phyloP scores from a whole-genome alignment of 2,329 filamentous ascomycete genomes.

The Ceratocystis destructans region DNA sequence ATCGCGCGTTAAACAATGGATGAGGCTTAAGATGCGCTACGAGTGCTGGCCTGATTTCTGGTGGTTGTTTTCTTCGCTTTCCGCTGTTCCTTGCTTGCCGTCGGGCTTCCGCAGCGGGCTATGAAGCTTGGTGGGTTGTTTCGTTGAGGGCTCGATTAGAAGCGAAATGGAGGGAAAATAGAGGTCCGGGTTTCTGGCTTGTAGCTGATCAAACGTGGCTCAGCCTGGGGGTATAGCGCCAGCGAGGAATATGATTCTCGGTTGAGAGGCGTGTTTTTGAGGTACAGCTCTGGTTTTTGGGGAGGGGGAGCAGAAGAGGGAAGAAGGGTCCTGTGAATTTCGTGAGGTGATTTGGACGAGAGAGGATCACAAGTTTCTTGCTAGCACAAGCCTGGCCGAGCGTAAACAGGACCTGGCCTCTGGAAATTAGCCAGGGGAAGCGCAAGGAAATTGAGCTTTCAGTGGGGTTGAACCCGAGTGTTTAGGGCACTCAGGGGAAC shows the following conservation, averaged over 20 bases:
- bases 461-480: not conserved
- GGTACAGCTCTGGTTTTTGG: not conserved
- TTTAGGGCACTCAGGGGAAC: not conserved
- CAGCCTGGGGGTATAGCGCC: not conserved
- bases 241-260: not conserved
- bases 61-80: not conserved
- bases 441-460: not conserved
- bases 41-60: not conserved
- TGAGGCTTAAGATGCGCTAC: not conserved
- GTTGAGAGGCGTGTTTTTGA: not conserved
- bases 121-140: not conserved
- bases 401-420: not conserved
- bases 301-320: not conserved
- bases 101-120: not conserved
- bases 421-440: slow-evolving; percentile 4
- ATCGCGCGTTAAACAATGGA: not conserved
- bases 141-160: not conserved
- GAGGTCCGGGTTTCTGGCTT: not conserved
- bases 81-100: not conserved
- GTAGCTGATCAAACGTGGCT: not conserved
- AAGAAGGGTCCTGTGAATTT: not conserved
- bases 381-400: not conserved
- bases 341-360: not conserved
- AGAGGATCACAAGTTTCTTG: not conserved
- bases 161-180: not conserved